A percentile compares a stretch with the other conserved stretches of the same genome.
Evolutionary conservation across 2,329 filamentous ascomycete species (phyloP).

Genomic region (Pseudogymnoascus pannorum): DNA sequence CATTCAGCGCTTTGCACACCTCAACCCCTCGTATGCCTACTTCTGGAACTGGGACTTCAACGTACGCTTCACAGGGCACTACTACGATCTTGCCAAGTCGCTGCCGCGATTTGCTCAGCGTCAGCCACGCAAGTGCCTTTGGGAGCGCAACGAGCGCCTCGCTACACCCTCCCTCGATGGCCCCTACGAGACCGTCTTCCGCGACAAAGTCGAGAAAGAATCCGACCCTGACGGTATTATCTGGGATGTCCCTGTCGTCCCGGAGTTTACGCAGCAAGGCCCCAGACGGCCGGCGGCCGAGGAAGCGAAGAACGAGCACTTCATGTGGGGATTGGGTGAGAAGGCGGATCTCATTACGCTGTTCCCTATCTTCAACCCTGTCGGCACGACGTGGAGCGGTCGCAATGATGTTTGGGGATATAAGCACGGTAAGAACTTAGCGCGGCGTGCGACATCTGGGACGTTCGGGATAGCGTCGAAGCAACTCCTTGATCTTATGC

Average conservation of each 20-base stretch:
- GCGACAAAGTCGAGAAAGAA: slow-evolving; percentile 42
- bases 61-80: slow-evolving; percentile 69
- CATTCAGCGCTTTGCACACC: slow-evolving; percentile 67
- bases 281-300: slow-evolving; percentile 50
- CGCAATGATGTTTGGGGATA: slow-evolving; percentile 54
- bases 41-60: slow-evolving; percentile 66
- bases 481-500: slow-evolving; percentile 66
- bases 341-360: slow-evolving; percentile 59
- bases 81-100: slow-evolving; percentile 70
- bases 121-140: slow-evolving; percentile 64
- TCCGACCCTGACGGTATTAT: slow-evolving; percentile 29
- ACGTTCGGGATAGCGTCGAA: slow-evolving; percentile 69
- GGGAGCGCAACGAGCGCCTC: slow-evolving; percentile 66
- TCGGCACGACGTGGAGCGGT: slow-evolving; percentile 66
- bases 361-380: slow-evolving; percentile 71
- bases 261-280: slow-evolving; percentile 54
- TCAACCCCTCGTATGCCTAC: slow-evolving; percentile 72
- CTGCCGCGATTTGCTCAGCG: slow-evolving; percentile 54
- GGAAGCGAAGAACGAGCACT: slow-evolving; percentile 55
- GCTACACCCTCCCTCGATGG: slow-evolving; percentile 66
- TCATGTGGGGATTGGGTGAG: slow-evolving; percentile 69
- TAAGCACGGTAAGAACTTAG: slow-evolving; percentile 42
- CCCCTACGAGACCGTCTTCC: slow-evolving; percentile 59
- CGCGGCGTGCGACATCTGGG: slow-evolving; percentile 69
- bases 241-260: slow-evolving; percentile 58